Evolutionary conservation across 208 protist species (phyloP).

Genomic region (Tritrichomonas musculus): DNA sequence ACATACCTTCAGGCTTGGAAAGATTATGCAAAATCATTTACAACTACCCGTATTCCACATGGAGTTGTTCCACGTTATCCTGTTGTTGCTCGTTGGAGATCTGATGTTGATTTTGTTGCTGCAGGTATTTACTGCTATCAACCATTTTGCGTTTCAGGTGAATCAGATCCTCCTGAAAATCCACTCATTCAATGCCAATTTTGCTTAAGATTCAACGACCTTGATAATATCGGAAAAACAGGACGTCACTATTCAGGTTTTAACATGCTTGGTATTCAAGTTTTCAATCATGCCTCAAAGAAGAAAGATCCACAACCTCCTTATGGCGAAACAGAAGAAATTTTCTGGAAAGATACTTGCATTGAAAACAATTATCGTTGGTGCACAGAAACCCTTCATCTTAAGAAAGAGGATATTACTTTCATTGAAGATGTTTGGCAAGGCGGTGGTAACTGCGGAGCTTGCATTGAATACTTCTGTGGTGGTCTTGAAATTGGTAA

Average conservation of each 20-base stretch:
- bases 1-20: background rate
- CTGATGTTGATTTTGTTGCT: slow-evolving; percentile 28
- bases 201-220: slow-evolving; percentile 36
- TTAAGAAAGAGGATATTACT: background rate
- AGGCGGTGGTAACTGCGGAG: slow-evolving; percentile 31
- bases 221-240: slow-evolving; percentile 37
- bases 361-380: slow-evolving; percentile 33
- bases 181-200: slow-evolving; percentile 21
- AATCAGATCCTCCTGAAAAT: slow-evolving; percentile 27
- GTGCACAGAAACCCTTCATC: slow-evolving; percentile 10
- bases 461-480: slow-evolving; percentile 34
- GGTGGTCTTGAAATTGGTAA: slow-evolving; percentile 34
- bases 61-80: background rate
- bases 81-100: slow-evolving; percentile 29
- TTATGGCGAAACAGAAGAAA: slow-evolving; percentile 10
- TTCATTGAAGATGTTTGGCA: slow-evolving; percentile 37
- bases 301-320: too few relatives aligned
- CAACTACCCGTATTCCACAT: background rate
- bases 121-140: slow-evolving; percentile 36
- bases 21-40: background rate
- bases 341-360: slow-evolving; percentile 28
- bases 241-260: slow-evolving; percentile 33
- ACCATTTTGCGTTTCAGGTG: slow-evolving; percentile 33
- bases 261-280: slow-evolving; percentile 36
- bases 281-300: background rate